Conservation (phyloP, 352 stramenopile species). For the Globisporangium perplexum region DNA sequence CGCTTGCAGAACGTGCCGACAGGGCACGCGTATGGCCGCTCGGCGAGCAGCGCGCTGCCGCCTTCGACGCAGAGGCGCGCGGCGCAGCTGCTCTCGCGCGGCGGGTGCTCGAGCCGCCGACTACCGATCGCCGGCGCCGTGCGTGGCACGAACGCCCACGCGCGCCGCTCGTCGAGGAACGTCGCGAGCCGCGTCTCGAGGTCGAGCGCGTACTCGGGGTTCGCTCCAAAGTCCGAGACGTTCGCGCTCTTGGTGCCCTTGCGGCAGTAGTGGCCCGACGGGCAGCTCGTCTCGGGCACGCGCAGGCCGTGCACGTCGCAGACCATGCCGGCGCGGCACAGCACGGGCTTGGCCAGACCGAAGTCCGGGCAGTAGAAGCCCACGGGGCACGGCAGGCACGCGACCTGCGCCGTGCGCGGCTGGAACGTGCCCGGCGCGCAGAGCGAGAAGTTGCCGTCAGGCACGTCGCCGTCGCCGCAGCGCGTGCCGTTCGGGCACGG, state of each 20-base stretch:
- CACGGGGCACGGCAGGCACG: slow-evolving; percentile 90
- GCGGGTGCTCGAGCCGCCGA: slow-evolving; percentile 60
- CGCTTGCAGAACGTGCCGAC: slow-evolving; percentile 91
- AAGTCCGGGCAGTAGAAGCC: slow-evolving; percentile 93
- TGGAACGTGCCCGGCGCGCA: slow-evolving; percentile 93
- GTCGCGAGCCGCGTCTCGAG: slow-evolving; percentile 57
- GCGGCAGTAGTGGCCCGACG: slow-evolving; percentile 91
- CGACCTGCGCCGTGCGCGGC: slow-evolving; percentile 63
- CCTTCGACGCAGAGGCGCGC: slow-evolving; percentile 42
- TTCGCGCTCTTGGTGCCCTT: slow-evolving; percentile 90
- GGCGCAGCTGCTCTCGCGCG: slow-evolving; percentile 40
- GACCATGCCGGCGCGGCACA: slow-evolving; percentile 91
- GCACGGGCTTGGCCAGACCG: slow-evolving; percentile 83
- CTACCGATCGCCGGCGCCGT: slow-evolving; percentile 41
- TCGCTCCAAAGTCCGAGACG: slow-evolving; percentile 53
- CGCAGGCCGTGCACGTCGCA: slow-evolving; percentile 89
- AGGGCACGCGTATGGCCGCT: slow-evolving; percentile 93
- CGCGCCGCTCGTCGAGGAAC: slow-evolving; percentile 42
- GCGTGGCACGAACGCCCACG: slow-evolving; percentile 46
- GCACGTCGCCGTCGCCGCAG: slow-evolving; percentile 29
- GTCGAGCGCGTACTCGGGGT: slow-evolving; percentile 48
- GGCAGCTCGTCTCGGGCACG: slow-evolving; percentile 77
- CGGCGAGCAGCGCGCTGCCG: slow-evolving; percentile 51
- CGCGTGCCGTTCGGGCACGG: slow-evolving; percentile 89
- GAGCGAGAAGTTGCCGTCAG: slow-evolving; percentile 93